Percentiles rank a stretch among this genome's conserved stretches.
phyloP scores from a whole-genome alignment of 2,329 filamentous ascomycete genomes.

The Septoria linicola region DNA sequence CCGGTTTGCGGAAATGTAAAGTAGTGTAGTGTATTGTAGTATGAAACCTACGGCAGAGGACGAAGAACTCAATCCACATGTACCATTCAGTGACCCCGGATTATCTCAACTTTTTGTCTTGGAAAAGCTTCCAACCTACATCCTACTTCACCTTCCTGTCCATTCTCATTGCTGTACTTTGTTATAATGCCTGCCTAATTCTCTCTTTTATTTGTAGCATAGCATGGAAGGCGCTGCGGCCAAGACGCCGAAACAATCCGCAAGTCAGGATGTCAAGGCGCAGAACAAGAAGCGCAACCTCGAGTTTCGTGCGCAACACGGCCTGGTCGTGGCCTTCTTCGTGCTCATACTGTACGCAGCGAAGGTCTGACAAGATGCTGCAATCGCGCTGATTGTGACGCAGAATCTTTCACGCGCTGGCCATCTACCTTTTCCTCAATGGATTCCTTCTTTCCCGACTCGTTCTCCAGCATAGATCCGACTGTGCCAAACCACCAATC shows the following conservation, averaged over 20 bases:
- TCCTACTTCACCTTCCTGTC: not conserved
- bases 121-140: not conserved
- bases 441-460: constrained; percentile 90
- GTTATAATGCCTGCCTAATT: constrained; percentile 11
- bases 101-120: not conserved
- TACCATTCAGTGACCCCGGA: too few relatives aligned
- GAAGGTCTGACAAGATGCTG: not conserved
- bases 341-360: constrained; percentile 58
- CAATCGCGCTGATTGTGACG: constrained; percentile 12
- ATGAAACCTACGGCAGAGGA: too few relatives aligned
- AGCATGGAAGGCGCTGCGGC: constrained; percentile 24
- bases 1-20: too few relatives aligned
- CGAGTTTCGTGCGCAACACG: constrained; percentile 55
- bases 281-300: constrained; percentile 45
- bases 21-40: too few relatives aligned
- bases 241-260: constrained; percentile 7
- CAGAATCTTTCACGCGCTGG: constrained; percentile 70
- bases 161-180: not conserved
- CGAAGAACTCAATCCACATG: too few relatives aligned
- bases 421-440: constrained; percentile 88
- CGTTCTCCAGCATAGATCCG: constrained; percentile 73
- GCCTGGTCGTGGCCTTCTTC: constrained; percentile 63
- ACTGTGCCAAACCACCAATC: constrained; percentile 73
- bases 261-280: constrained; percentile 30
- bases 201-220: constrained; percentile 11